Evolutionary conservation across 148 eudicot species (phyloP).

Genomic region (Bassia scoparia): DNA sequence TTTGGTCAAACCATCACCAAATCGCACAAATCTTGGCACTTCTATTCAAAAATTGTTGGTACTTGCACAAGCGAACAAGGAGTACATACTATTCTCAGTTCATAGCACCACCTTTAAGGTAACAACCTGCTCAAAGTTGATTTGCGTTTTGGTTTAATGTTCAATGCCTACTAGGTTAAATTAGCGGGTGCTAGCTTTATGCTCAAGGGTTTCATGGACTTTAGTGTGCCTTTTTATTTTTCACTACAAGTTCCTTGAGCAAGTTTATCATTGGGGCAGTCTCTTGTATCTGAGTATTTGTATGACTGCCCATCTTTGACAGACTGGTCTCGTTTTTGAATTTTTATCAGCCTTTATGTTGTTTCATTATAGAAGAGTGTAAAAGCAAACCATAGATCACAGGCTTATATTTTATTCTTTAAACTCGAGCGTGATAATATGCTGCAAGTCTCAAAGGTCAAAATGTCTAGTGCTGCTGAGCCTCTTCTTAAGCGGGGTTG

Average conservation of each 20-base stretch:
- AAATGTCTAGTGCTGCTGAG: conserved; percentile 5
- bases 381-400: conserved; percentile 25
- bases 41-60: conserved; percentile 45
- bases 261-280: neutral
- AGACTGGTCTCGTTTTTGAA: conserved; percentile 25
- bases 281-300: neutral
- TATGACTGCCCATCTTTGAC: neutral
- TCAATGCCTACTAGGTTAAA: conserved; percentile 9
- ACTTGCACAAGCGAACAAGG: conserved; percentile 8
- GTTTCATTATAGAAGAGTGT: conserved; percentile 10
- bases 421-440: conserved; percentile 1
- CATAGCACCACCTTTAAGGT: conserved; percentile 5
- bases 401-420: conserved; percentile 25
- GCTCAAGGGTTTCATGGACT: conserved; percentile 1
- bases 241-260: conserved; percentile 8
- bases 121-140: conserved; percentile 7
- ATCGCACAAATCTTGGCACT: conserved; percentile 43
- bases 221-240: conserved; percentile 1
- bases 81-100: neutral
- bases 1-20: conserved; percentile 71
- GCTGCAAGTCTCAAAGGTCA: conserved; percentile 15
- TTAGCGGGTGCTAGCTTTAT: neutral
- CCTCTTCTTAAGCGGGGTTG: conserved; percentile 15
- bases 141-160: conserved; percentile 1
- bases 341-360: conserved; percentile 15